Base-by-base conservation (phyloP, 208 protist species). In the Trypanosoma cruzi region DNA sequence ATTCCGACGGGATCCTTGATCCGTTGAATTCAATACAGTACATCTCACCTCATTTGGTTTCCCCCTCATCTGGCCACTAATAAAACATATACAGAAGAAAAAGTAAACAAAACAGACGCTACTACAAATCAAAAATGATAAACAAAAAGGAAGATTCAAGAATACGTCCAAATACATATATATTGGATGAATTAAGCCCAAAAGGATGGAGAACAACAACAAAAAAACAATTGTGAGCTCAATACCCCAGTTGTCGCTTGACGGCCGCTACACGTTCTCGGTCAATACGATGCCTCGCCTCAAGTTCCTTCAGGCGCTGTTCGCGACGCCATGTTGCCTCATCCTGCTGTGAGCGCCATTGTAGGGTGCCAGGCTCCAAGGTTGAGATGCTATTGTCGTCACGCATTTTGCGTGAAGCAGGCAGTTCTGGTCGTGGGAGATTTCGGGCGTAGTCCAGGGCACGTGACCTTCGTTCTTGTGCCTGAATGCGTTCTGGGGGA, bases 401-500 rank as follows among this genome's bases (percentile, higher is more conserved):
- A 44, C 22, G 60, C 28, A 4, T 4, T 50, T 71, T 46, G 24
- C 36, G 32, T 24, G 40, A 28, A 1, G 29, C 24, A 13, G 55
- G 29, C 1, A 44, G 36, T 28, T 29, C 57, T 18, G 67, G 60
- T 28, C 36, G 40, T 5, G 75, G 66, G 44, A 78, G 36, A 24
- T 80, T 74, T 0, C 71, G 70, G 13, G 82, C 88, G 66, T 94
- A 94, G 56, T 66, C 75, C 28, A 90, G 48, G 2, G 88, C 88
- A 1, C 84, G 80, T 42, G 73, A 50, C 32, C 88, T 81, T 16
- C 88, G 77, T 49, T 78, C 75, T 14, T 84, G 75, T 0, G 88
- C 88, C 60, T 85, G 71, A 53, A 75, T 20, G 8, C 73, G 57
- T 22, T 82, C 65, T 20, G 79, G 60, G 57, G 82, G 53, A 56